These are phyloP conservation scores for Cercospora canescens DNA, from an alignment of 2,329 filamentous ascomycete species.

Conservation along the genomic window DNA sequence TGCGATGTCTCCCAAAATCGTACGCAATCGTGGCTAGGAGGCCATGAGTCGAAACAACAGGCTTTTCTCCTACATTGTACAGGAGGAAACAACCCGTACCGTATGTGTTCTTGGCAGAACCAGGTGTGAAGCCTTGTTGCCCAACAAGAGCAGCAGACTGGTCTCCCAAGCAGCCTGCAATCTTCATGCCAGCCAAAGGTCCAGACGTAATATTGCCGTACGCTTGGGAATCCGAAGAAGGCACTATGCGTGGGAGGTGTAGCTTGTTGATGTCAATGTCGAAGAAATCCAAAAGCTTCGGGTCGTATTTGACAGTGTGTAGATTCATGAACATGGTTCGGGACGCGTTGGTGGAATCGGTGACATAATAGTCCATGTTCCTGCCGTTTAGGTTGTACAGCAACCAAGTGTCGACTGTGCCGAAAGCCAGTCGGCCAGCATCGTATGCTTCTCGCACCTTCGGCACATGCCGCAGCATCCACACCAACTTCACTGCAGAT, in stretches of 20 bases:
- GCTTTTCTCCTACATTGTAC: slow-evolving; percentile 83
- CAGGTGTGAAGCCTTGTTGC: slow-evolving; percentile 68
- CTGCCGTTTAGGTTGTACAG: slow-evolving; percentile 81
- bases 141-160: slow-evolving; percentile 85
- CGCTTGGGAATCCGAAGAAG: slow-evolving; percentile 71
- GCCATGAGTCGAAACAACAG: slow-evolving; percentile 81
- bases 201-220: slow-evolving; percentile 70
- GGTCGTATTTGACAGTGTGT: slow-evolving; percentile 76
- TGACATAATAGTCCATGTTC: slow-evolving; percentile 68
- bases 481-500: slow-evolving; percentile 82
- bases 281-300: slow-evolving; percentile 78
- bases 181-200: slow-evolving; percentile 66
- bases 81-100: slow-evolving; percentile 87
- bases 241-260: slow-evolving; percentile 75
- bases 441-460: slow-evolving; percentile 74
- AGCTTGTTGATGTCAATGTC: slow-evolving; percentile 71
- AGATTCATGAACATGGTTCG: slow-evolving; percentile 96
- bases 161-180: slow-evolving; percentile 81
- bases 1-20: slow-evolving; percentile 61
- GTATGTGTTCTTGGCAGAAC: slow-evolving; percentile 87
- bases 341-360: slow-evolving; percentile 84
- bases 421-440: slow-evolving; percentile 77
- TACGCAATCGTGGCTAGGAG: slow-evolving; percentile 86
- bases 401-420: slow-evolving; percentile 86
- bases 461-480: slow-evolving; percentile 73